phyloP scores from a whole-genome alignment of 345 rosid species.

The Aquilaria malaccensis region DNA sequence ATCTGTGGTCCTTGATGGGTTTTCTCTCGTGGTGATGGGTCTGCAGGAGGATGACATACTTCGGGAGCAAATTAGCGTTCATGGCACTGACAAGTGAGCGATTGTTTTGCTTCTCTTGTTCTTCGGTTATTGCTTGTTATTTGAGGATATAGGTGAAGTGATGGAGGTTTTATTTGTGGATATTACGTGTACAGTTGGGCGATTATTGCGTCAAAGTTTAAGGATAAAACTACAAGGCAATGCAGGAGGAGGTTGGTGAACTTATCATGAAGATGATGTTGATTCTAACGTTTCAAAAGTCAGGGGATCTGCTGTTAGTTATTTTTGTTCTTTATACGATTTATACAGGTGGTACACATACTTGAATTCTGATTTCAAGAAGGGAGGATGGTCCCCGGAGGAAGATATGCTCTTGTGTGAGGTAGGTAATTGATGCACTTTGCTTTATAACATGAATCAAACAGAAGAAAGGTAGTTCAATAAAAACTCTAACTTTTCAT shows the following conservation, averaged over 20 bases:
- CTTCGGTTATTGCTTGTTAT: neutral
- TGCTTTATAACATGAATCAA: neutral
- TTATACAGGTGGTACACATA: constrained; percentile 89
- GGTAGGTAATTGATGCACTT: constrained; percentile 49
- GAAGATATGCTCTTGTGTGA: constrained; percentile 93
- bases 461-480: neutral
- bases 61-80: constrained; percentile 64
- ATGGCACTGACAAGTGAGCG: constrained; percentile 86
- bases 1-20: constrained; percentile 17
- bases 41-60: constrained; percentile 92
- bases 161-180: constrained; percentile 5
- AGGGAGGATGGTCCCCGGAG: constrained; percentile 98
- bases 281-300: neutral
- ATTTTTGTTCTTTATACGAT: constrained; percentile 9
- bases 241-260: constrained; percentile 81
- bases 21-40: constrained; percentile 8
- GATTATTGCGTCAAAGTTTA: constrained; percentile 82
- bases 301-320: neutral
- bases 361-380: constrained; percentile 92
- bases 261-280: constrained; percentile 5
- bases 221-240: constrained; percentile 93
- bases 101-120: constrained; percentile 3
- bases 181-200: constrained; percentile 61
- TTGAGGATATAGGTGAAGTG: constrained; percentile 6
- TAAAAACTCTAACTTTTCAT: neutral